Percentiles rank a stretch among this genome's conserved stretches.
These are phyloP conservation scores for Rhodotorula glutinis DNA, from an alignment of 1,284 basidiomycete genomes.

Conservation along the genomic window DNA sequence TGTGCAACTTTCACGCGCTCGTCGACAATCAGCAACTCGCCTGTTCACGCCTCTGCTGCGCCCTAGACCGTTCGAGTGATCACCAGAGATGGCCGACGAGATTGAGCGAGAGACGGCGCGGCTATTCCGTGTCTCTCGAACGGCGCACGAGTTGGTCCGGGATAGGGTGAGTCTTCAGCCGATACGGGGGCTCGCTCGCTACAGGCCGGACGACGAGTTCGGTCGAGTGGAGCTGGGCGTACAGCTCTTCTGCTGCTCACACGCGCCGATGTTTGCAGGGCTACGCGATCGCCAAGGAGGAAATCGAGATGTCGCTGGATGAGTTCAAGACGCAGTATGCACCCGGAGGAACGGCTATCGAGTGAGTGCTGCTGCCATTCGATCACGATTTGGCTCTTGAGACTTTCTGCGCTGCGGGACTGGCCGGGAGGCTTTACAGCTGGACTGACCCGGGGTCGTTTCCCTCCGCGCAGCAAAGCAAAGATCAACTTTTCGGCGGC, in stretches of 20 bases:
- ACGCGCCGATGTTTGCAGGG: conserved; percentile 40
- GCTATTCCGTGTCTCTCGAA: conserved; percentile 94
- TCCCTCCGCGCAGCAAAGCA: conserved; percentile 61
- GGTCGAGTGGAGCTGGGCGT: too few species aligned
- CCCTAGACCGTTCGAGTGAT: too few species aligned
- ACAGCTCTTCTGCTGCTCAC: too few species aligned
- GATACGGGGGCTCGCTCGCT: too few species aligned
- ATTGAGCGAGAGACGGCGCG: conserved; percentile 56
- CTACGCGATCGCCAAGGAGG: conserved; percentile 69
- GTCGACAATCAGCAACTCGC: not conserved
- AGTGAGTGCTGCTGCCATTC: conserved; percentile 44
- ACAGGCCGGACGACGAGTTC: too few species aligned
- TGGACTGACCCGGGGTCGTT: not conserved
- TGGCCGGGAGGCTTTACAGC: too few species aligned
- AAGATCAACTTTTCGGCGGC: conserved; percentile 67
- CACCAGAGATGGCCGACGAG: conserved; percentile 41
- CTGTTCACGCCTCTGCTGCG: not conserved
- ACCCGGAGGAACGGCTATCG: conserved; percentile 44
- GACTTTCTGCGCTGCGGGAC: too few species aligned
- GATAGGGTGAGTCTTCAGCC: conserved; percentile 60
- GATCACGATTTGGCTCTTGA: too few species aligned
- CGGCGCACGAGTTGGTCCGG: conserved; percentile 92
- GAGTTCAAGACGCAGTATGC: conserved; percentile 67
- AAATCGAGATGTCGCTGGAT: conserved; percentile 77
- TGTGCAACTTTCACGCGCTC: not conserved